Evolutionary conservation across 75 land plant genomes (phyloP).

Genomic region (Chamaecyparis obtusa): DNA sequence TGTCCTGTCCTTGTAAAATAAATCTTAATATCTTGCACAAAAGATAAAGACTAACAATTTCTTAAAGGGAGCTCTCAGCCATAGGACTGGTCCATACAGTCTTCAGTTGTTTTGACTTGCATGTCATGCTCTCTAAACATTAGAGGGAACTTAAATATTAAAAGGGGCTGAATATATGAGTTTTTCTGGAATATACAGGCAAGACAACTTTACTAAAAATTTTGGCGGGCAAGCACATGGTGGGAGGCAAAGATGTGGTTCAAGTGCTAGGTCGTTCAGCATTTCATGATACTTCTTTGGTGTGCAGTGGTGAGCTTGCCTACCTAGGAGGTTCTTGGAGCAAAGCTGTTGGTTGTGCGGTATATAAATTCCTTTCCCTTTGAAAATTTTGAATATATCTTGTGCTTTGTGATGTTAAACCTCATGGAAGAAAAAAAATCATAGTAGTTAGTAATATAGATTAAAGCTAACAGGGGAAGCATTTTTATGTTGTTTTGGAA

Average conservation of each 20-base stretch:
- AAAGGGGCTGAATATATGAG: neutral
- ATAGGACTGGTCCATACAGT: neutral
- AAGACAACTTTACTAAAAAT: conserved; percentile 91
- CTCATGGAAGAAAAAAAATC: neutral
- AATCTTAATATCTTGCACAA: neutral
- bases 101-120: neutral
- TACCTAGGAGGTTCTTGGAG: conserved; percentile 97
- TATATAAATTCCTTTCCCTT: conserved; percentile 23
- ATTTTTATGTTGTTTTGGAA: neutral
- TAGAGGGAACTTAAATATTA: neutral
- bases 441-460: neutral
- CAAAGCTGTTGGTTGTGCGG: conserved; percentile 85
- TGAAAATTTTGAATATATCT: conserved; percentile 1
- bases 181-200: conserved; percentile 42
- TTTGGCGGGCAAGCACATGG: conserved; percentile 98
- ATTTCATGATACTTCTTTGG: conserved; percentile 88
- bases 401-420: neutral
- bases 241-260: conserved; percentile 84
- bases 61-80: neutral
- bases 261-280: conserved; percentile 78
- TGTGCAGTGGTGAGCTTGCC: conserved; percentile 81
- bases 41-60: neutral
- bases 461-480: neutral
- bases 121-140: neutral
- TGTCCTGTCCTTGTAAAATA: neutral